These are phyloP conservation scores for Gamarada debralockiae DNA, from an alignment of 495 filamentous ascomycete species.

Conservation along the genomic window DNA sequence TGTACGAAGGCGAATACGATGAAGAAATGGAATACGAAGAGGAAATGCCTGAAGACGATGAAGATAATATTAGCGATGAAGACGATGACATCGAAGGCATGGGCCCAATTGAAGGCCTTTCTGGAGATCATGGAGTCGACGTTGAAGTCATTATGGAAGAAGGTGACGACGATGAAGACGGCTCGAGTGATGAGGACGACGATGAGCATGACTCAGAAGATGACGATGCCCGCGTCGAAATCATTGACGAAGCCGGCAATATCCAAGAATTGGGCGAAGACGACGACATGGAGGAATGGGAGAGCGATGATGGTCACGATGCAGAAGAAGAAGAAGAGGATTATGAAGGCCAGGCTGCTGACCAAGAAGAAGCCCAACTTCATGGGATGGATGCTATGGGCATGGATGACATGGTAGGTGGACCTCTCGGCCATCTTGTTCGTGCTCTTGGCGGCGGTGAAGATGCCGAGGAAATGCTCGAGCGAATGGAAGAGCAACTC, in stretches of 20 bases:
- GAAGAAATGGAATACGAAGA: conserved; percentile 92
- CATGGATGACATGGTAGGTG: conserved; percentile 22
- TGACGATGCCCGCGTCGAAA: conserved; percentile 45
- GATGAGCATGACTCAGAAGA: conserved; percentile 47
- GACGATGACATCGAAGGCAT: conserved; percentile 79
- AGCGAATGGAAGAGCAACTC: conserved; percentile 46
- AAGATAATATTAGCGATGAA: conserved; percentile 89
- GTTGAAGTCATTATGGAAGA: conserved; percentile 85
- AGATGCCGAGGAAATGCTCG: conserved; percentile 43
- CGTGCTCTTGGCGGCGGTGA: conserved; percentile 34
- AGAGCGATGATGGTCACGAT: conserved; percentile 50
- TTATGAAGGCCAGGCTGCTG: conserved; percentile 43
- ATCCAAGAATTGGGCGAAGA: conserved; percentile 31
- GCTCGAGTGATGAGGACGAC: conserved; percentile 55
- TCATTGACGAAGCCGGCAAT: conserved; percentile 52
- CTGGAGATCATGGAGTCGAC: conserved; percentile 70
- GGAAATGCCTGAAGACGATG: conserved; percentile 70
- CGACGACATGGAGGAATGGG: conserved; percentile 52
- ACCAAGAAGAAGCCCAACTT: conserved; percentile 34
- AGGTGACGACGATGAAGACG: conserved; percentile 57
- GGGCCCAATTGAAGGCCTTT: conserved; percentile 80
- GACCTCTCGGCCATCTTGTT: conserved; percentile 33
- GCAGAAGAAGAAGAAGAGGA: conserved; percentile 43
- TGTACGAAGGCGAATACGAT: conserved; percentile 80
- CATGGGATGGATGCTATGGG: conserved; percentile 17